Conservation (phyloP, 2,329 filamentous ascomycete species). For the Arthrobotrys sinensis region DNA sequence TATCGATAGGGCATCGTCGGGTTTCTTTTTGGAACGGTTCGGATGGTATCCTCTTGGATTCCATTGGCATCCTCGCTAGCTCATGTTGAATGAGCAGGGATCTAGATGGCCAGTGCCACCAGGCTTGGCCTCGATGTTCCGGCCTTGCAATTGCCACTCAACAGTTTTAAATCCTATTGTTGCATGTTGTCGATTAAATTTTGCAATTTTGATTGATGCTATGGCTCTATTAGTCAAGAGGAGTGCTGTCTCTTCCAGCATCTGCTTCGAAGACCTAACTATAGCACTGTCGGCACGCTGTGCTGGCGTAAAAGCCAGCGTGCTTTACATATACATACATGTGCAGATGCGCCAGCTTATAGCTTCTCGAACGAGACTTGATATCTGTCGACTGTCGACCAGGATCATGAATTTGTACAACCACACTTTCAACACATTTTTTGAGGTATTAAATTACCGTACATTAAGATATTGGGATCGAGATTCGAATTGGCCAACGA, state of each 20-base stretch:
- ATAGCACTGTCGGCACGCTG: constrained; percentile 19
- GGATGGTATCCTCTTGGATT: constrained; percentile 13
- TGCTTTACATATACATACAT: constrained; percentile 34
- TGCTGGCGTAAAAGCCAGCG: constrained; percentile 29
- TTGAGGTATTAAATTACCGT: not conserved
- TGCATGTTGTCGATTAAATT: not conserved
- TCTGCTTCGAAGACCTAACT: constrained; percentile 14
- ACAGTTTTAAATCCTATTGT: not conserved
- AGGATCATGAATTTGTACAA: not conserved
- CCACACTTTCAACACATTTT: constrained; percentile 29
- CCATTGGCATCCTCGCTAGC: constrained; percentile 10
- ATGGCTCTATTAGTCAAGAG: constrained; percentile 5
- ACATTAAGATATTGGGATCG: not conserved
- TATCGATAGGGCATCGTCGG: constrained; percentile 51
- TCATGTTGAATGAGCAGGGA: constrained; percentile 14
- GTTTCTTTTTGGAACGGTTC: constrained; percentile 12
- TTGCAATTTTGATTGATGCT: not conserved
- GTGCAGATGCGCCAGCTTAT: constrained; percentile 27
- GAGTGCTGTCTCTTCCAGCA: not conserved
- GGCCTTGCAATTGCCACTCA: constrained; percentile 25
- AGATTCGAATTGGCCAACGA: constrained; percentile 7
- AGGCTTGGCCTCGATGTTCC: constrained; percentile 2
- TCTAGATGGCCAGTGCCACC: constrained; percentile 27
- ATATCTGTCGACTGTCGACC: constrained; percentile 21
- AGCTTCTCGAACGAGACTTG: constrained; percentile 14